A percentile compares a stretch with the other conserved stretches of the same genome.
Conservation (phyloP, 2,329 filamentous ascomycete species). For the Pseudogymnoascus sp. region DNA sequence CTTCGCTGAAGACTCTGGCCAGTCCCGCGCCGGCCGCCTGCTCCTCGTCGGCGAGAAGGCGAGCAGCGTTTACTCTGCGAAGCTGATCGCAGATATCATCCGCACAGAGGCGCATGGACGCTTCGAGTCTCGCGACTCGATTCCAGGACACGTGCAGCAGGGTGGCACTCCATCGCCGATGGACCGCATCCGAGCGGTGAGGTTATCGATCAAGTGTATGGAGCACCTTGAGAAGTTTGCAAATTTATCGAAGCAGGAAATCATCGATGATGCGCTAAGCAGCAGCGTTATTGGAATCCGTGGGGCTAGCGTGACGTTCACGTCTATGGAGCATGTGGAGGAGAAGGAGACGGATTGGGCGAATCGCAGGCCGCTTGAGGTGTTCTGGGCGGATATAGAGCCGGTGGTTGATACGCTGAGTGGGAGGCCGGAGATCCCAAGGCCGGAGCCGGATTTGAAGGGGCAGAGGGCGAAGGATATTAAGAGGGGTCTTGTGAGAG, state of each 20-base stretch:
- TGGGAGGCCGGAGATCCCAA: conserved; percentile 49
- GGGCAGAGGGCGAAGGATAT: conserved; percentile 51
- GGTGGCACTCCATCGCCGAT: conserved; percentile 88
- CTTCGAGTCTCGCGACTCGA: conserved; percentile 86
- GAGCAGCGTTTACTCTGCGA: conserved; percentile 81
- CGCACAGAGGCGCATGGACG: conserved; percentile 84
- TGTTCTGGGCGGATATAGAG: conserved; percentile 79
- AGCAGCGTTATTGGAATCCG: conserved; percentile 84
- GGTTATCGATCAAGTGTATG: conserved; percentile 89
- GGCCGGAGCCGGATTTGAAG: conserved; percentile 41
- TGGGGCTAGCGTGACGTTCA: conserved; percentile 83
- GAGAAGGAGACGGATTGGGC: conserved; percentile 85
- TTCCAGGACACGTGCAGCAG: conserved; percentile 91
- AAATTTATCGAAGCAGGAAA: conserved; percentile 55
- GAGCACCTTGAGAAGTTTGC: conserved; percentile 79
- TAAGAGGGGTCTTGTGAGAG: conserved; percentile 43
- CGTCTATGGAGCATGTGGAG: conserved; percentile 72
- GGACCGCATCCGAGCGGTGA: conserved; percentile 87
- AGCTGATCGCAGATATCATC: conserved; percentile 92
- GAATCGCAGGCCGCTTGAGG: conserved; percentile 71
- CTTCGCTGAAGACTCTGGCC: conserved; percentile 77
- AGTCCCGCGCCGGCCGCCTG: conserved; percentile 82
- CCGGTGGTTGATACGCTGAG: conserved; percentile 76
- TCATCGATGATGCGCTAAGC: conserved; percentile 65
- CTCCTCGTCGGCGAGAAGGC: conserved; percentile 97